Percentiles rank a stretch among this genome's conserved stretches.
These are phyloP conservation scores for Sporothrix euskadiensis DNA, from an alignment of 2,329 filamentous ascomycete species.

Conservation along the genomic window DNA sequence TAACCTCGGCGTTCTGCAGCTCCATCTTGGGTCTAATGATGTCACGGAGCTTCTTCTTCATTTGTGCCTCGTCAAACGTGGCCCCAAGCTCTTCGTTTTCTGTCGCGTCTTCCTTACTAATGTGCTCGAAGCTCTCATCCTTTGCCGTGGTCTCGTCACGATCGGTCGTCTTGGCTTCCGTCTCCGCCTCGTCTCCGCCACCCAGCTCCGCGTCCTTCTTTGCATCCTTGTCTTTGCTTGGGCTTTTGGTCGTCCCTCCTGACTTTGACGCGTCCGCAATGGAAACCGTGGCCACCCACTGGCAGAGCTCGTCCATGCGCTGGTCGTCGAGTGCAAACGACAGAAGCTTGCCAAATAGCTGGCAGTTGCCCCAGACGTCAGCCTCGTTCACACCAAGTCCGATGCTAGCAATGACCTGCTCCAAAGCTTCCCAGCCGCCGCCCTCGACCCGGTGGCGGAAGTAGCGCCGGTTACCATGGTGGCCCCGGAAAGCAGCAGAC, in stretches of 20 bases:
- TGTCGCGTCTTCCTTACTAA: not conserved
- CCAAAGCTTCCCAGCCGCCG: conserved; percentile 75
- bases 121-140: conserved; percentile 12
- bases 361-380: conserved; percentile 66
- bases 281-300: conserved; percentile 43
- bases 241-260: not conserved
- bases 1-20: conserved; percentile 63
- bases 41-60: conserved; percentile 47
- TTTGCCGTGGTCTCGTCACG: not conserved
- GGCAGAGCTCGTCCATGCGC: conserved; percentile 68
- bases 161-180: not conserved
- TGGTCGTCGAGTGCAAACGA: conserved; percentile 80
- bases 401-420: conserved; percentile 69
- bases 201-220: not conserved
- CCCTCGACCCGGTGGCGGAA: conserved; percentile 75
- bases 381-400: conserved; percentile 65
- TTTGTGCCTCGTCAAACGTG: conserved; percentile 29
- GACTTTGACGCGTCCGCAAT: not conserved
- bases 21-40: conserved; percentile 54
- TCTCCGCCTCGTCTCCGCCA: not conserved
- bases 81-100: conserved; percentile 23
- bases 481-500: conserved; percentile 71
- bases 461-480: conserved; percentile 84
- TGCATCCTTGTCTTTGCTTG: not conserved
- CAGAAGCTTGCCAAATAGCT: conserved; percentile 80